Conservation (phyloP, 2,329 filamentous ascomycete genomes). For the Ambrosiella beaveri region DNA sequence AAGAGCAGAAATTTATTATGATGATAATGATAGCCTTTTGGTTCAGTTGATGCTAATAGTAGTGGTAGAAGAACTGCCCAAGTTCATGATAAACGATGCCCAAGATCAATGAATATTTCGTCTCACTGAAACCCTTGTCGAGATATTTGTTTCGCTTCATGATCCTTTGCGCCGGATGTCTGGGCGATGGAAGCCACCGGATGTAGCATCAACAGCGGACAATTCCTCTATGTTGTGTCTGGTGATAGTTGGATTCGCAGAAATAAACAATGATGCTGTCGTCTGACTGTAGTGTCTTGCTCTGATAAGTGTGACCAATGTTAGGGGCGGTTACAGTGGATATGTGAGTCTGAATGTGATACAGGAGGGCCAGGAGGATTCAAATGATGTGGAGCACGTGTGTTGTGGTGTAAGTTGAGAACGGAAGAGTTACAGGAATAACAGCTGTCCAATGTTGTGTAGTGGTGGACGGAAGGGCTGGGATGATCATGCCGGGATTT, state of each 20-base stretch:
- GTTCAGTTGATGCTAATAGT: background rate
- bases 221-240: too few relatives aligned
- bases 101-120: background rate
- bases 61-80: background rate
- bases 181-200: background rate
- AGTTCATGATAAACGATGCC: background rate
- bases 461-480: background rate
- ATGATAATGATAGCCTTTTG: too few relatives aligned
- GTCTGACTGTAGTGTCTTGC: background rate
- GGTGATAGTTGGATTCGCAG: too few relatives aligned
- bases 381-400: background rate
- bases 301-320: too few relatives aligned
- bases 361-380: background rate
- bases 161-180: background rate
- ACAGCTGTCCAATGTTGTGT: too few relatives aligned
- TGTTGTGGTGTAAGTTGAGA: too few relatives aligned
- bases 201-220: too few relatives aligned
- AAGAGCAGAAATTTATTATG: too few relatives aligned
- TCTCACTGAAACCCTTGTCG: background rate
- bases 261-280: too few relatives aligned
- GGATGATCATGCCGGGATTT: background rate
- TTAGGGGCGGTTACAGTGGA: background rate
- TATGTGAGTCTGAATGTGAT: background rate
- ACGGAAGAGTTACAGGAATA: too few relatives aligned
- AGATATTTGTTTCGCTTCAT: background rate